Percentiles rank a stretch among this genome's conserved stretches.
Evolutionary conservation across 2,329 filamentous ascomycete genomes (phyloP).

Genomic region (Talaromyces sp.): DNA sequence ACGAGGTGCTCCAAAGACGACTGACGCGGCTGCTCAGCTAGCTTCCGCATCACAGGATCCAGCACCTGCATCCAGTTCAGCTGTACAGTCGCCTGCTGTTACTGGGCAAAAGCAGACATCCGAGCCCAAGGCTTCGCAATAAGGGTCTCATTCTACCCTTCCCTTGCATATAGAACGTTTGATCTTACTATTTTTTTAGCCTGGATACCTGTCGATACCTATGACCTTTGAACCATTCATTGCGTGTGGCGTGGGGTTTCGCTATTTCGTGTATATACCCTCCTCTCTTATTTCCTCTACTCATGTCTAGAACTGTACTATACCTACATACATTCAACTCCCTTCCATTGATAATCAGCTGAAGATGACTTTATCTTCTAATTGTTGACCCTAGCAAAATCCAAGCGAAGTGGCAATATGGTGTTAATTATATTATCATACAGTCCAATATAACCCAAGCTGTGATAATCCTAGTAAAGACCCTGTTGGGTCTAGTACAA

Average conservation of each 20-base stretch:
- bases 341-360: too few relatives aligned
- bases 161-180: not conserved
- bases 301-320: slow-evolving; percentile 7
- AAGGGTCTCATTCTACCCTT: not conserved
- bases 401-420: too few relatives aligned
- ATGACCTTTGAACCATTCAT: not conserved
- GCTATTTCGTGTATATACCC: slow-evolving; percentile 7
- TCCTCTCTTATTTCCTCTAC: slow-evolving; percentile 1
- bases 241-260: not conserved
- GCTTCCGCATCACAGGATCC: not conserved
- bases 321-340: not conserved
- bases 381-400: too few relatives aligned
- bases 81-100: not conserved
- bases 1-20: slow-evolving; percentile 13
- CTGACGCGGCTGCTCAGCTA: not conserved
- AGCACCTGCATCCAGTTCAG: not conserved
- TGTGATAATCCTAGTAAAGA: too few relatives aligned
- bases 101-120: not conserved
- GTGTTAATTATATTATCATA: too few relatives aligned
- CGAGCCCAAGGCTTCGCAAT: not conserved
- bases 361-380: too few relatives aligned
- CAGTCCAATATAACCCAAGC: too few relatives aligned
- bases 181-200: not conserved
- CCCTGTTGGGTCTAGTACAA: too few relatives aligned
- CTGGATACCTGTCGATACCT: not conserved